Base-by-base conservation (phyloP, 1,284 basidiomycete species). In the Pascua sp. region DNA sequence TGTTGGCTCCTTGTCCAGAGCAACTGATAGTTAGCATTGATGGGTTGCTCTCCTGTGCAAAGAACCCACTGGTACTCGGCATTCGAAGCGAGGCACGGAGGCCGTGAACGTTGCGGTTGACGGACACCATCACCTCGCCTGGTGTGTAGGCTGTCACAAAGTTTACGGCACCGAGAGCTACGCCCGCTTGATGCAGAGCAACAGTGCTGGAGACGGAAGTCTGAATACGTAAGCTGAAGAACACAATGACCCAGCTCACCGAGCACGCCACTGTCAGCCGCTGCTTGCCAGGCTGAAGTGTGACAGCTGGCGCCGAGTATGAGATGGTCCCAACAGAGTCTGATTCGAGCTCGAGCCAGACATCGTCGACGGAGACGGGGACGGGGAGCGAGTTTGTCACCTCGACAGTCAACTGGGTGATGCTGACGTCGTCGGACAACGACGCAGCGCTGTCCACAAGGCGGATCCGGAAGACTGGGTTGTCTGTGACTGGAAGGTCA, bases 221-320 rank as follows among this genome's bases (percentile, higher is more conserved):
- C 70, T 70, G 54, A 1, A 32, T 32, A 32, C 1, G 17, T 63
- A 16, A 61, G 56, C 32, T 18, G 13, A 18, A 2, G 17, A 5
- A 44, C 17, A 4, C 16, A 8, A 17, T 1, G 1, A 11, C 24
- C 42, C 3, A 11, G 65, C 75, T 63, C 46, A 76, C 76, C 0
- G 66, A 54, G 49, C 71, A 74, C 5, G 51, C 55, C 2, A 69
- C 57, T 10, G 53, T 55, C 11, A 77, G 16, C 1, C 47, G 44
- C 45, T 76, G 77, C 3, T 45, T 17, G 1, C 75, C 76, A 0
- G 71, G 68, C n/a, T 60, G 36, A 11, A 78, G 59, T 1, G 38
- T 56, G 4, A 53, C 39, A 0, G 49, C 44, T 0, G 62, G 67
- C 0, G 63, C 60, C 3, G 57, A 51, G 47, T 71, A 77, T 24